Percentiles rank a stretch among this genome's conserved stretches.
Conservation (phyloP, 345 rosid genomes). For the Carallia brachiata region DNA sequence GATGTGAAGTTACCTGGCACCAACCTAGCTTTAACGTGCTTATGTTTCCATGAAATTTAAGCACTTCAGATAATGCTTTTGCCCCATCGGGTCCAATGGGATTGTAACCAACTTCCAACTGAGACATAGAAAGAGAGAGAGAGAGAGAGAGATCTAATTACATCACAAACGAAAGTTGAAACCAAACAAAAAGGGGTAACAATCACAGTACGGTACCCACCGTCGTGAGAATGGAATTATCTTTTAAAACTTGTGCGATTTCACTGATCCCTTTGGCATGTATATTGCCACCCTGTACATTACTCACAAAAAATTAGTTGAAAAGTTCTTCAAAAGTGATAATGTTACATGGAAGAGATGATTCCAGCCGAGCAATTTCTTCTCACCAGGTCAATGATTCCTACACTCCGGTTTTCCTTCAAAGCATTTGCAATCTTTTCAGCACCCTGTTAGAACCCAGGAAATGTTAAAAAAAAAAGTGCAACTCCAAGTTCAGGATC, state of each 20-base stretch:
- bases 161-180: constrained; percentile 17
- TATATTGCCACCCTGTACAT: constrained; percentile 84
- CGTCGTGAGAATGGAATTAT: constrained; percentile 64
- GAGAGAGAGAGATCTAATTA: neutral
- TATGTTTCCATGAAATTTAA: constrained; percentile 87
- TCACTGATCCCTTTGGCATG: constrained; percentile 68
- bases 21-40: constrained; percentile 90
- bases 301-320: constrained; percentile 11
- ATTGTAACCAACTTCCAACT: constrained; percentile 93
- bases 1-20: constrained; percentile 70
- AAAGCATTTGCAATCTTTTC: constrained; percentile 80
- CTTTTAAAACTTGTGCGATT: constrained; percentile 74
- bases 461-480: constrained; percentile 11
- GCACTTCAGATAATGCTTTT: constrained; percentile 78
- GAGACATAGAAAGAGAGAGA: too few relatives aligned
- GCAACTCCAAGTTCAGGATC: constrained; percentile 8
- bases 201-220: constrained; percentile 37
- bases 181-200: constrained; percentile 2
- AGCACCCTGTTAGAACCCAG: constrained; percentile 64
- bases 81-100: constrained; percentile 90
- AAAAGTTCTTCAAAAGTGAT: constrained; percentile 1
- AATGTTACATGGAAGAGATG: neutral
- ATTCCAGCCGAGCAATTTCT: constrained; percentile 10
- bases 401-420: constrained; percentile 69
- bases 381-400: constrained; percentile 84